Percentiles rank a stretch among this genome's conserved stretches.
These are phyloP conservation scores for Cicer arietinum DNA, from an alignment of 306 rosid species.

Conservation along the genomic window DNA sequence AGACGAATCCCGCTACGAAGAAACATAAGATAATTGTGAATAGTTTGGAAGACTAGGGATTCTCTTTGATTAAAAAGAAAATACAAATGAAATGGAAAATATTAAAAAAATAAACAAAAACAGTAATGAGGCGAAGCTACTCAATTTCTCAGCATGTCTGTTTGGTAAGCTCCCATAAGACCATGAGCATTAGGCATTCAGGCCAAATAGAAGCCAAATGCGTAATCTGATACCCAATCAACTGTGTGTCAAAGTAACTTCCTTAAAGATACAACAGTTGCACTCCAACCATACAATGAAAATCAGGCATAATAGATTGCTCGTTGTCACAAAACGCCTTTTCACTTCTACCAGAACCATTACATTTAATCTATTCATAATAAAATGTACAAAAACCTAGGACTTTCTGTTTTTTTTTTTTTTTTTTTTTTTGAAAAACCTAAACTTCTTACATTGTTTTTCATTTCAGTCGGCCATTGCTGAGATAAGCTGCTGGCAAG, in stretches of 20 bases:
- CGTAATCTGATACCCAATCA: slow-evolving; percentile 13
- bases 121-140: neutral
- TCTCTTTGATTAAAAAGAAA: slow-evolving; percentile 26
- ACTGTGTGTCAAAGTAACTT: neutral
- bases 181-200: neutral
- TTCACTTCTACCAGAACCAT: slow-evolving; percentile 14
- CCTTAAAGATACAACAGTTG: neutral
- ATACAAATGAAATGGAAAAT: slow-evolving; percentile 13
- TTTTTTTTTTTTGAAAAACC: neutral
- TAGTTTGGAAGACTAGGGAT: slow-evolving; percentile 26
- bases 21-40: slow-evolving; percentile 33
- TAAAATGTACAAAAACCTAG: slow-evolving; percentile 5
- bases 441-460: slow-evolving; percentile 32
- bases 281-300: neutral
- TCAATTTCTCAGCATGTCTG: slow-evolving; percentile 9
- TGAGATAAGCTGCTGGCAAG: slow-evolving; percentile 92
- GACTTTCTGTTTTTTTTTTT: neutral
- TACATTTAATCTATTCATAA: slow-evolving; percentile 1
- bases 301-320: slow-evolving; percentile 8
- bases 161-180: slow-evolving; percentile 22
- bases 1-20: slow-evolving; percentile 14
- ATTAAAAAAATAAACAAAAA: slow-evolving; percentile 4
- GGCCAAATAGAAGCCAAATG: slow-evolving; percentile 27
- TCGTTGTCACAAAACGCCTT: neutral
- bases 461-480: slow-evolving; percentile 82